phyloP scores from a whole-genome alignment of 2,329 filamentous ascomycete species.

The Claviceps sp. region DNA sequence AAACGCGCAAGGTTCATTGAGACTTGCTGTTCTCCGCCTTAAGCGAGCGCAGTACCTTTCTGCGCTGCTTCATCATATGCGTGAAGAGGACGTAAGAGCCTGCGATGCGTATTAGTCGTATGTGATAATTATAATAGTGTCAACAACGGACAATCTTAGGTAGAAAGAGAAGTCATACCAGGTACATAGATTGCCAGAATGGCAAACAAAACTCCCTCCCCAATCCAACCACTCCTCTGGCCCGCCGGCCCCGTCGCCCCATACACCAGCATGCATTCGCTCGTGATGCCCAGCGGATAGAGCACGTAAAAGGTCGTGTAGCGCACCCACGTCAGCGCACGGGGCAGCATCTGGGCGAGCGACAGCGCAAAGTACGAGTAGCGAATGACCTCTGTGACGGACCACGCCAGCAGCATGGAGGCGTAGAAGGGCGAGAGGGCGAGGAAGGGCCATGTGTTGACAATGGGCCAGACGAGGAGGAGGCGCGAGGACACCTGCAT shows the following conservation, averaged over 20 bases:
- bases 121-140: too few species aligned
- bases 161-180: slow-evolving; percentile 36
- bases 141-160: too few species aligned
- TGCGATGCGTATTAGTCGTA: slow-evolving; percentile 6
- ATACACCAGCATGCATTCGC: slow-evolving; percentile 74
- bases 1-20: slow-evolving; percentile 14
- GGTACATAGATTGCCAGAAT: slow-evolving; percentile 68
- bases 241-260: slow-evolving; percentile 48
- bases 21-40: slow-evolving; percentile 33
- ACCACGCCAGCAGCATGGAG: slow-evolving; percentile 78
- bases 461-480: slow-evolving; percentile 78
- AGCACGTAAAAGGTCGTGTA: slow-evolving; percentile 90
- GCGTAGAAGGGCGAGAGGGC: slow-evolving; percentile 51
- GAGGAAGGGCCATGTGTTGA: slow-evolving; percentile 57
- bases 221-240: slow-evolving; percentile 22
- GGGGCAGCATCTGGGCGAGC: slow-evolving; percentile 49
- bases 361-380: slow-evolving; percentile 83
- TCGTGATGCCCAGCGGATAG: slow-evolving; percentile 82
- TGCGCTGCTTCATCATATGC: slow-evolving; percentile 86
- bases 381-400: slow-evolving; percentile 78
- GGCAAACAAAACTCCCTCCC: slow-evolving; percentile 46
- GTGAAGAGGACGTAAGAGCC: slow-evolving; percentile 77
- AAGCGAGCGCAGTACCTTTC: slow-evolving; percentile 59
- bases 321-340: slow-evolving; percentile 61
- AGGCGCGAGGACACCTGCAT: slow-evolving; percentile 86